phyloP scores from a whole-genome alignment of 495 filamentous ascomycete species.

The Usnea hakonensis region DNA sequence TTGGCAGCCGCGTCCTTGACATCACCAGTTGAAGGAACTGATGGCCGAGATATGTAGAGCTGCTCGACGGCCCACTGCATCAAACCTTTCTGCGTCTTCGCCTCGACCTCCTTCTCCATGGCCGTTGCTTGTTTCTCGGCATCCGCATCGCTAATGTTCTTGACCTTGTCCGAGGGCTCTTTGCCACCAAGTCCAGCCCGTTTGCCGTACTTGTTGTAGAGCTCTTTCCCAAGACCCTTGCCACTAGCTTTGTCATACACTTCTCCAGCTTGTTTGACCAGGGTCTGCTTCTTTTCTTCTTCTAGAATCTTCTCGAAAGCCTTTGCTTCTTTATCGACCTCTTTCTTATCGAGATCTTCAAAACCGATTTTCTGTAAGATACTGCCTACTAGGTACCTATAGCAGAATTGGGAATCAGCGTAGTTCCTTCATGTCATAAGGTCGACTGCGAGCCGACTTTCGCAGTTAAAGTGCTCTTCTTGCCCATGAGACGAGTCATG shows the following conservation, averaged over 20 bases:
- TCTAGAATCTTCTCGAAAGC: conserved; percentile 50
- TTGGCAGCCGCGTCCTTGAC: background rate
- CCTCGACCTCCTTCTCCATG: conserved; percentile 37
- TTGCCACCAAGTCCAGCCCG: conserved; percentile 22
- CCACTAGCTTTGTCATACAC: conserved; percentile 1
- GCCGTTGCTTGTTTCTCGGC: conserved; percentile 22
- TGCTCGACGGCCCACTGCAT: conserved; percentile 30
- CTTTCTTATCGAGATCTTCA: conserved; percentile 49
- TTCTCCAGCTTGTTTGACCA: conserved; percentile 35
- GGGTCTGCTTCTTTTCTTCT: conserved; percentile 41
- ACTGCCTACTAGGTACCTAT: conserved; percentile 59
- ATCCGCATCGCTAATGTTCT: conserved; percentile 22
- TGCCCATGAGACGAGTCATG: background rate
- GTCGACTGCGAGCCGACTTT: background rate
- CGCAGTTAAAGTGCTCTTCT: background rate
- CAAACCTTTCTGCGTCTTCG: conserved; percentile 47
- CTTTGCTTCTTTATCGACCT: conserved; percentile 52
- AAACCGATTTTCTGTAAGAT: conserved; percentile 64
- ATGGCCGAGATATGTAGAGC: conserved; percentile 15
- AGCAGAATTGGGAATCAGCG: conserved; percentile 30
- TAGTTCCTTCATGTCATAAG: background rate
- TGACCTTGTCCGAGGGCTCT: conserved; percentile 22
- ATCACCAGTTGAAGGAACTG: conserved; percentile 2
- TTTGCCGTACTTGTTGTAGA: conserved; percentile 28
- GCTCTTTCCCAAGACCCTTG: conserved; percentile 34